Percentiles rank a stretch among this genome's conserved stretches.
These are phyloP conservation scores for Hyaloscypha hepaticicola DNA, from an alignment of 495 filamentous ascomycete genomes.

Conservation along the genomic window DNA sequence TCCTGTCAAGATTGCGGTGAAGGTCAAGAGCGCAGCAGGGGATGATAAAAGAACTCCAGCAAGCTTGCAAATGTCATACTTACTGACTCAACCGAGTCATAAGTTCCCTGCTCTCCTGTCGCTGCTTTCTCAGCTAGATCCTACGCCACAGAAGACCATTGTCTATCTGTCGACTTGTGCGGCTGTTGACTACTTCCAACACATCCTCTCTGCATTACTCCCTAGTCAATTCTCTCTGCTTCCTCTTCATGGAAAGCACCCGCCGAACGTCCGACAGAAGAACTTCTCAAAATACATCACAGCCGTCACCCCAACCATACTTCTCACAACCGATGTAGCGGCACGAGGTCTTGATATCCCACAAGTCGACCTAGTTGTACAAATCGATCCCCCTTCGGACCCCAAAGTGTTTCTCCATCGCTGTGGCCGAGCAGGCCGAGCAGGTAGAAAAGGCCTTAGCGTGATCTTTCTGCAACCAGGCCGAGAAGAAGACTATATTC, in stretches of 20 bases:
- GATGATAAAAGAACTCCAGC: constrained; percentile 88
- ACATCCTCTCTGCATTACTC: constrained; percentile 68
- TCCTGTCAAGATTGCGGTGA: constrained; percentile 89
- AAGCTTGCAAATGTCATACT: constrained; percentile 84
- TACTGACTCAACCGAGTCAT: constrained; percentile 68
- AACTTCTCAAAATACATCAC: constrained; percentile 80
- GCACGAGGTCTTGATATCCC: constrained; percentile 92
- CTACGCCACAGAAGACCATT: constrained; percentile 80
- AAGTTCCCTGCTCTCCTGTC: constrained; percentile 73
- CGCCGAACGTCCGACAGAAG: constrained; percentile 71
- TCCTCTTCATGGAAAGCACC: constrained; percentile 87
- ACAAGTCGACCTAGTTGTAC: constrained; percentile 88
- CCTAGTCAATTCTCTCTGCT: constrained; percentile 63
- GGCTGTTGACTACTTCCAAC: constrained; percentile 88
- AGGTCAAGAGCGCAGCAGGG: constrained; percentile 77
- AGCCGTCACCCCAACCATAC: constrained; percentile 64
- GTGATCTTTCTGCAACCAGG: constrained; percentile 81
- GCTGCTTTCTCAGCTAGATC: constrained; percentile 66
- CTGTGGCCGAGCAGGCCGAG: constrained; percentile 87
- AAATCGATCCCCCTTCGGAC: constrained; percentile 88
- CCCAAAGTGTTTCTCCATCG: constrained; percentile 95
- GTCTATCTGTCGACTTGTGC: constrained; percentile 93
- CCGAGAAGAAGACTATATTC: constrained; percentile 83
- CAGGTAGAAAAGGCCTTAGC: constrained; percentile 81
- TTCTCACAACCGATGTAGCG: constrained; percentile 82